Evolutionary conservation across 148 eudicot genomes (phyloP), one percentile per base, ranked within the genome.

Genomic region (Diospyros lotus): DNA sequence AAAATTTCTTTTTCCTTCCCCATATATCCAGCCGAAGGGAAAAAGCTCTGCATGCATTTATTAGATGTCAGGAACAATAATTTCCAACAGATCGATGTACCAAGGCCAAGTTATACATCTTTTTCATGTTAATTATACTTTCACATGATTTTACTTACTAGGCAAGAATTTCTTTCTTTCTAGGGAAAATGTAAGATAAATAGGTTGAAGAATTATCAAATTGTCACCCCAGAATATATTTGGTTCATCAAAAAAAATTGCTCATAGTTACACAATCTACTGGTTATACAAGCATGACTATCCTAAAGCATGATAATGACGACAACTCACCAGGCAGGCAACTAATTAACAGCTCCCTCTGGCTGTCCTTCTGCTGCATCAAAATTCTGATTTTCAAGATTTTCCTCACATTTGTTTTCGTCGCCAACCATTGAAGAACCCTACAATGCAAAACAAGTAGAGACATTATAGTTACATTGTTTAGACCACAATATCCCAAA

Each of bases 281-380:
- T 6, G 59, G 17, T 50, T 53, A 11, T 14, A 48, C 48, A 4
- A 48, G 71, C 15, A 50, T 15, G 2, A 3, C 17, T 11, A 48
- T 28, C 15, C 1, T 44, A 58, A 6, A n/a, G 46, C 1, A 12
- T 7, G 10, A 11, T 18, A 4, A 9, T 42, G 7, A 18, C 61
- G 40, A 11, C 43, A 15, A 60, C 81, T 79, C 62, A 79, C 81
- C 81, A 79, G 77, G 68, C 68, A 14, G n/a, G n/a, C n/a, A n/a
- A n/a, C n/a, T n/a, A n/a, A 68, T 10, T 62, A 13, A 79, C 82
- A 15, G 56, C 64, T 39, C 74, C 71, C 62, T 75, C 73, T 64
- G 64, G 15, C 28, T 74, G 53, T 52, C 71, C 78, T 28, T 58
- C 67, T 2, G 17, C 58, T 18, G 39, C 12, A 56, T 39, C 9